Conservation (phyloP, 805 yeast species). For the Nakazawaea wickerhamii region DNA sequence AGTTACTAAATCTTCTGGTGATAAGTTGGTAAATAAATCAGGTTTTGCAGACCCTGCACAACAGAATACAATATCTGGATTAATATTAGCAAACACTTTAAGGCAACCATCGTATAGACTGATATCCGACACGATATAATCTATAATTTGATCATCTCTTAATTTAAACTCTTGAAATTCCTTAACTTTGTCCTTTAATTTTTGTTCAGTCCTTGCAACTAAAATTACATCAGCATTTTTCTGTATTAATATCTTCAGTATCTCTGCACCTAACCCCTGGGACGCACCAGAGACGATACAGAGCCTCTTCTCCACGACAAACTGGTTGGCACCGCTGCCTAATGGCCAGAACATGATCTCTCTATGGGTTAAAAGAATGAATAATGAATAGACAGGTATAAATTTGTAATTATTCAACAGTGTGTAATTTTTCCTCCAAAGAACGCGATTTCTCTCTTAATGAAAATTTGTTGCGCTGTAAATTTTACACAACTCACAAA, state of each 20-base stretch:
- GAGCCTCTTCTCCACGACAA: slow-evolving; percentile 38
- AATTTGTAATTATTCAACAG: too few relatives aligned
- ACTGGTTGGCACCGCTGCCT: slow-evolving; percentile 13
- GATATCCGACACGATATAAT: slow-evolving; percentile 59
- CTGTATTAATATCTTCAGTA: slow-evolving; percentile 54
- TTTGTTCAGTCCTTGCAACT: slow-evolving; percentile 70
- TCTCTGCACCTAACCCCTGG: slow-evolving; percentile 84
- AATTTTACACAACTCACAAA: too few relatives aligned
- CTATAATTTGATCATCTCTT: slow-evolving; percentile 24
- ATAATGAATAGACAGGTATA: too few relatives aligned
- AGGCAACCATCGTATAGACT: slow-evolving; percentile 48
- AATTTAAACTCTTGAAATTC: slow-evolving; percentile 11
- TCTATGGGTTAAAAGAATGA: too few relatives aligned
- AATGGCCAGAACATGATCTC: slow-evolving; percentile 9
- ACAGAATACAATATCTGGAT: slow-evolving; percentile 71
- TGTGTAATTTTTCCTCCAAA: too few relatives aligned
- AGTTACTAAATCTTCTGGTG: slow-evolving; percentile 46
- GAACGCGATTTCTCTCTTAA: too few relatives aligned
- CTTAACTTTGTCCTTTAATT: slow-evolving; percentile 35
- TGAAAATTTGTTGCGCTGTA: too few relatives aligned
- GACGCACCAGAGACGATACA: slow-evolving; percentile 90
- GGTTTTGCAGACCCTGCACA: slow-evolving; percentile 89
- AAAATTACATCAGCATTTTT: slow-evolving; percentile 61
- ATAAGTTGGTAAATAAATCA: slow-evolving; percentile 65
- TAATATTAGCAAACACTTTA: slow-evolving; percentile 34